Conservation (phyloP, 306 rosid species). For the Quercus robur region DNA sequence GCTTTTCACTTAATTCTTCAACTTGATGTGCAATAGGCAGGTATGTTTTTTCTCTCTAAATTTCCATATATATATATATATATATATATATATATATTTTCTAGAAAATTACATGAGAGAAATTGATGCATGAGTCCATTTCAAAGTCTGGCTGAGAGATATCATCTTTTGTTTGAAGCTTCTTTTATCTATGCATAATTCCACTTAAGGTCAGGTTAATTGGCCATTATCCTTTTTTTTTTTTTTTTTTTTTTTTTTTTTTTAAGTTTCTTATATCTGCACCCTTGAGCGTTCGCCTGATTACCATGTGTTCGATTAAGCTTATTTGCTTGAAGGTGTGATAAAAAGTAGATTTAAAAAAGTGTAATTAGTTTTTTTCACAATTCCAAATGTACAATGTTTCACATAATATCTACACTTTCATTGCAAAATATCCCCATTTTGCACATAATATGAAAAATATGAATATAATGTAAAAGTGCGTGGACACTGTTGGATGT, state of each 20-base stretch:
- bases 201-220: background rate
- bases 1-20: conserved; percentile 12
- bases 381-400: too few relatives aligned
- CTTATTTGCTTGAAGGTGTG: too few relatives aligned
- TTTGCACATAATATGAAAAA: too few relatives aligned
- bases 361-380: too few relatives aligned
- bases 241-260: background rate
- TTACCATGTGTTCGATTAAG: background rate
- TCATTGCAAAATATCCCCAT: too few relatives aligned
- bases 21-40: background rate
- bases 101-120: background rate
- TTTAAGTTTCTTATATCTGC: background rate
- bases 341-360: too few relatives aligned
- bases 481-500: too few relatives aligned
- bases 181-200: too few relatives aligned
- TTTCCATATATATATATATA: background rate
- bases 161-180: background rate
- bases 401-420: too few relatives aligned
- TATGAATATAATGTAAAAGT: too few relatives aligned
- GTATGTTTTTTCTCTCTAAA: background rate
- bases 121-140: background rate
- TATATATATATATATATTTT: background rate
- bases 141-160: background rate
- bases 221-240: background rate
- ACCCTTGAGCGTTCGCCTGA: background rate